Base-by-base conservation (phyloP, 2,329 filamentous ascomycete species). In the Akanthomyces dipterigenus region DNA sequence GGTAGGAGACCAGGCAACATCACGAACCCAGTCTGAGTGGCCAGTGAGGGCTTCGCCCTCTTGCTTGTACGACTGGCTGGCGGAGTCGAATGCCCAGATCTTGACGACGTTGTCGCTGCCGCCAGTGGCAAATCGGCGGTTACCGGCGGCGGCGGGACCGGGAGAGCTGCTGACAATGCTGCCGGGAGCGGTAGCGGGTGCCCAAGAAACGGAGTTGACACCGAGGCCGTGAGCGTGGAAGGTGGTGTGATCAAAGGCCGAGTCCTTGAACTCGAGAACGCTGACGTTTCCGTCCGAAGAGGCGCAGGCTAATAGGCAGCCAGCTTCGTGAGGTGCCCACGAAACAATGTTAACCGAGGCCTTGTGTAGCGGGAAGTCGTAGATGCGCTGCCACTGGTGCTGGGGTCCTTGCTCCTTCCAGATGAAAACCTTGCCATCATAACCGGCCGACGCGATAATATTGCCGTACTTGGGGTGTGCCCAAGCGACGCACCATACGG, bases 401-500 rank as follows among this genome's bases (percentile, higher is more conserved):
- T 74, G 73, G 59, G 68, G 67, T n/a, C 71, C 71, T 75, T 93
- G 88, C 77, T 99, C 95, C 75, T 93, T 91, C 92, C 93, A 99
- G 82, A 99, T 96, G 75, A 98, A 87, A 67, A 99, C 93, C 77
- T 96, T 96, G 76, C 93, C 95, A 76, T 99, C 95, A 79, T 97
- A 99, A 67, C 90, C 91, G 56, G 92, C 91, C 64, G 91, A 96
- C 61, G 95, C 95, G 64, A 99, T 88, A 72, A 99, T 97, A 75
- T 93, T 97, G 79, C 95, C 95, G 76, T 96, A 98, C 75, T 99
- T 98, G 65, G 95, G 95, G 73, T 99, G 95, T 54, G 93, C 93
- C 95, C 95, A 99, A 69, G 93, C 89, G 63, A 98, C 91, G 74
- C 91, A 96, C 95, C 95, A 99, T 63, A 99, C 93, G 40, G 95